Conservation (phyloP, 2,329 filamentous ascomycete species). For the Dactylonectria estremocensis region DNA sequence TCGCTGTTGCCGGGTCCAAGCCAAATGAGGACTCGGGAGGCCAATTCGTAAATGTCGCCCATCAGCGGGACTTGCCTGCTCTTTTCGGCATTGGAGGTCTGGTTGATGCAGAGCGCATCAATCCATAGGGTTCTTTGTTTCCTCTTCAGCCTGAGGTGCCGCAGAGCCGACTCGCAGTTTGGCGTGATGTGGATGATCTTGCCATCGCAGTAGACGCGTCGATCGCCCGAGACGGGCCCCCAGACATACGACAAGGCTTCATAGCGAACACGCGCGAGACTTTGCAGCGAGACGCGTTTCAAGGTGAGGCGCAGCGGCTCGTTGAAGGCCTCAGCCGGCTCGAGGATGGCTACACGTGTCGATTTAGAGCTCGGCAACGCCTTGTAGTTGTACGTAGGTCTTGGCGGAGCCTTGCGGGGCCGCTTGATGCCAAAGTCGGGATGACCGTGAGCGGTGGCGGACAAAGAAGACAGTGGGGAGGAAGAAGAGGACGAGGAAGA, state of each 20-base stretch:
- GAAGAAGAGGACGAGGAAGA: neutral
- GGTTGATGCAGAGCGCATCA: constrained; percentile 47
- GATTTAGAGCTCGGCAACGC: constrained; percentile 18
- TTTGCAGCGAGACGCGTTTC: constrained; percentile 29
- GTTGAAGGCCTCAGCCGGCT: constrained; percentile 27
- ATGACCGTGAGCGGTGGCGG: constrained; percentile 5
- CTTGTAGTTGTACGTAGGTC: constrained; percentile 21
- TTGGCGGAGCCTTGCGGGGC: constrained; percentile 14
- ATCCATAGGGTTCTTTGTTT: constrained; percentile 41
- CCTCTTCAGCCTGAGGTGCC: constrained; percentile 28
- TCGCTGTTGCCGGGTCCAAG: constrained; percentile 37
- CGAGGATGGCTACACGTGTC: constrained; percentile 29
- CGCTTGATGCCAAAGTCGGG: constrained; percentile 31
- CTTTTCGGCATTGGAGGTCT: constrained; percentile 37
- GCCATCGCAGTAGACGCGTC: constrained; percentile 33
- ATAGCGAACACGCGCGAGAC: constrained; percentile 19
- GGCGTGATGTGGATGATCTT: constrained; percentile 30
- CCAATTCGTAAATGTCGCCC: constrained; percentile 43
- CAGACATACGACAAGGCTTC: constrained; percentile 44
- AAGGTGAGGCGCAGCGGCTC: constrained; percentile 22
- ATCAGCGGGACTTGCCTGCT: constrained; percentile 43
- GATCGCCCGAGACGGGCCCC: constrained; percentile 32
- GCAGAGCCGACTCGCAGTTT: constrained; percentile 38
- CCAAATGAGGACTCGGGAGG: constrained; percentile 43
- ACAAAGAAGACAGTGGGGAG: neutral